Conservation (phyloP, 257 asterid genomes). For the Phtheirospermum japonicum region DNA sequence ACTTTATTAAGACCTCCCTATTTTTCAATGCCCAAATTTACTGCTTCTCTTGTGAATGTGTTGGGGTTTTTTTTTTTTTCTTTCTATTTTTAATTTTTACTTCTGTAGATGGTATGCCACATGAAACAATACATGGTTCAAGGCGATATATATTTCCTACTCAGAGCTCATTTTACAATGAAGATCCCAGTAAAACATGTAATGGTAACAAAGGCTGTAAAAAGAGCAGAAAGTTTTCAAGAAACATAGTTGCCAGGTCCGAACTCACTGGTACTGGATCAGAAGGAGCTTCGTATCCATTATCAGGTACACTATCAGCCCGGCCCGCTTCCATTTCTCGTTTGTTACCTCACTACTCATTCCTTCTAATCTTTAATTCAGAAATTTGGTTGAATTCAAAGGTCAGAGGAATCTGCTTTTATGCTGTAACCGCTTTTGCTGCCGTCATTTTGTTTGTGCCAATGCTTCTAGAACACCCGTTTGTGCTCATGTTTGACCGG, state of each 20-base stretch:
- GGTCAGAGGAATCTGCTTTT: conserved; percentile 77
- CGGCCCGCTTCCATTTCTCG: conserved; percentile 9
- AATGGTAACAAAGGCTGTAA: conserved; percentile 28
- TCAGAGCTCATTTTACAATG: conserved; percentile 36
- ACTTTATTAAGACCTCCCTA: not conserved
- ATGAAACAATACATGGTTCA: conserved; percentile 25
- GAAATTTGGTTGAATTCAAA: conserved; percentile 57
- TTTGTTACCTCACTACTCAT: conserved; percentile 11
- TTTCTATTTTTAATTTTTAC: not conserved
- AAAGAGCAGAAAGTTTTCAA: conserved; percentile 35
- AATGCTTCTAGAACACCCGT: conserved; percentile 83
- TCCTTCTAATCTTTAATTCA: conserved; percentile 38
- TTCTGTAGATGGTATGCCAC: conserved; percentile 38
- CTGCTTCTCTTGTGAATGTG: not conserved
- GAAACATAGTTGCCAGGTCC: conserved; percentile 58
- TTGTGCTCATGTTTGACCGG: conserved; percentile 76
- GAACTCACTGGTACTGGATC: conserved; percentile 72
- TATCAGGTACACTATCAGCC: conserved; percentile 51
- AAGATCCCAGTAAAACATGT: conserved; percentile 29
- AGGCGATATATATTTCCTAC: conserved; percentile 30
- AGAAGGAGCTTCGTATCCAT: conserved; percentile 53
- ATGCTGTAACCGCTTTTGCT: conserved; percentile 55
- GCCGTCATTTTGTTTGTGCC: conserved; percentile 64
- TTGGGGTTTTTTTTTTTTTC: not conserved
- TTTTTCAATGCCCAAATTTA: not conserved